Evolutionary conservation across 768 basidiomycete species (phyloP).

Genomic region (Tricholoma terreum): DNA sequence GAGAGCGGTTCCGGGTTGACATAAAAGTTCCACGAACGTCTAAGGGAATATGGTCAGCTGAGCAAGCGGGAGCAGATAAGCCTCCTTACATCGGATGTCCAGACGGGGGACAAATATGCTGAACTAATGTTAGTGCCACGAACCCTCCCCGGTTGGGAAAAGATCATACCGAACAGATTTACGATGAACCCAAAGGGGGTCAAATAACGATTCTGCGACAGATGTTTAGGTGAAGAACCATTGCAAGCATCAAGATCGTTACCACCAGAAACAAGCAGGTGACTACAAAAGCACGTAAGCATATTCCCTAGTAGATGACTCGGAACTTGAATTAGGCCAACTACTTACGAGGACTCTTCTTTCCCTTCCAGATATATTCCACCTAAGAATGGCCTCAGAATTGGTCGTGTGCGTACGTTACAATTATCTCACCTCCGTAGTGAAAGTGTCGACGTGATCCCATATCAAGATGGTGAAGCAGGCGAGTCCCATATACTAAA

Average conservation of each 20-base stretch:
- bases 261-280: conserved; percentile 44
- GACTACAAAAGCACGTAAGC: conserved; percentile 23
- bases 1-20: not conserved
- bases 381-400: conserved; percentile 28
- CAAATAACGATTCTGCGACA: conserved; percentile 56
- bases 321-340: not conserved
- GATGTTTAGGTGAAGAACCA: not conserved
- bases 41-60: not conserved
- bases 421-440: conserved; percentile 34
- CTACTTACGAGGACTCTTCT: conserved; percentile 44
- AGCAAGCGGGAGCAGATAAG: not conserved
- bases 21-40: not conserved
- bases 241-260: not conserved
- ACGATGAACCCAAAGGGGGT: conserved; percentile 62
- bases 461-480: conserved; percentile 51
- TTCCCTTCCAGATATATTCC: conserved; percentile 51
- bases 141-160: not conserved
- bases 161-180: conserved; percentile 44
- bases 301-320: too few species aligned
- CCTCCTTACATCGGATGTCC: conserved; percentile 34
- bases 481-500: conserved; percentile 49
- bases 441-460: conserved; percentile 55
- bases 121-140: not conserved
- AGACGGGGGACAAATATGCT: conserved; percentile 43
- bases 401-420: not conserved